Evolutionary conservation across 164 flowering plant species (phyloP).

Genomic region (Magnolia sinica): DNA sequence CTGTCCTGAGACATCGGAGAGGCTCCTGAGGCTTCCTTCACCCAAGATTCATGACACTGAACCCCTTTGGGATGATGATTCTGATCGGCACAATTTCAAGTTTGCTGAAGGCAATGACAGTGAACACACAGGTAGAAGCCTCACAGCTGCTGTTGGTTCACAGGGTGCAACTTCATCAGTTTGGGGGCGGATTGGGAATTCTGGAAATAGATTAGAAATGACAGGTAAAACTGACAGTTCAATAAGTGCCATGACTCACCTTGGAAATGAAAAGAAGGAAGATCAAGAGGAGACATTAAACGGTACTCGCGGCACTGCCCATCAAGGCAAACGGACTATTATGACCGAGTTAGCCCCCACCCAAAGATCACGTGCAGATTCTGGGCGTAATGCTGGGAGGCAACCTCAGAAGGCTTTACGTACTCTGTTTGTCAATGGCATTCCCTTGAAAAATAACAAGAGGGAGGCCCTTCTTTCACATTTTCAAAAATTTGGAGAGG

Average conservation of each 20-base stretch:
- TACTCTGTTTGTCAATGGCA: conserved; percentile 76
- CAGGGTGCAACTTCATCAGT: conserved; percentile 43
- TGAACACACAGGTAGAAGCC: conserved; percentile 33
- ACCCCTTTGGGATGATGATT: conserved; percentile 38
- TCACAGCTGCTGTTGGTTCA: conserved; percentile 31
- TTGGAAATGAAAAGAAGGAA: conserved; percentile 35
- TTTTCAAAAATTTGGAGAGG: conserved; percentile 86
- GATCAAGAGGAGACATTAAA: conserved; percentile 27
- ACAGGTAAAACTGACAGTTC: conserved; percentile 35
- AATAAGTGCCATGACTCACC: conserved; percentile 26
- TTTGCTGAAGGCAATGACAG: conserved; percentile 26
- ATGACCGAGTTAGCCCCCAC: conserved; percentile 27
- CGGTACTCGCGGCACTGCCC: conserved; percentile 19
- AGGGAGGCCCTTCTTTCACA: conserved; percentile 75
- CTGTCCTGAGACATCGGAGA: conserved; percentile 49
- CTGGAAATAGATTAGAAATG: conserved; percentile 37
- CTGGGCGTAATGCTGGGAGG: conserved; percentile 34
- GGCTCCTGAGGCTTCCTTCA: conserved; percentile 39
- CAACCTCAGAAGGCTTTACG: conserved; percentile 66
- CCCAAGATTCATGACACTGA: conserved; percentile 44
- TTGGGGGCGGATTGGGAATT: conserved; percentile 61
- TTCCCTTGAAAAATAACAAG: conserved; percentile 73
- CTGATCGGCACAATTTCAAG: conserved; percentile 31
- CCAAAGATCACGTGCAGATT: conserved; percentile 28
- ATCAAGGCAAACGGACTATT: conserved; percentile 36